phyloP scores from a whole-genome alignment of 108 stramenopile genomes.

The Stephanodiscus minutulus region DNA sequence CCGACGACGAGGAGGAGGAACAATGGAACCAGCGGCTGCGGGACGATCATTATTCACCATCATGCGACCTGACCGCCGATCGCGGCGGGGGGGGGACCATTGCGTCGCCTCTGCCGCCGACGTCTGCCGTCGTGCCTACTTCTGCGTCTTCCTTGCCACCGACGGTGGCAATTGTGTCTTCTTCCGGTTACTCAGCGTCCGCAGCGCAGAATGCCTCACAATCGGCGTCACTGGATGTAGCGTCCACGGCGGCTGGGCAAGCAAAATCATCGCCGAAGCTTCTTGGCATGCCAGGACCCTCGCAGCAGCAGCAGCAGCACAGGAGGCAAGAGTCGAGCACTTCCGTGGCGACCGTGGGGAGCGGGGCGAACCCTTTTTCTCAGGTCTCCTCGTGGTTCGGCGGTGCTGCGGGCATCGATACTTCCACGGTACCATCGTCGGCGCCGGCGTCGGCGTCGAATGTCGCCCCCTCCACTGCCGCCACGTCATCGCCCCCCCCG shows the following conservation, averaged over 20 bases:
- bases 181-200: conserved; percentile 9
- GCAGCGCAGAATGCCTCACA: neutral
- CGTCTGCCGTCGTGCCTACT: too few relatives aligned
- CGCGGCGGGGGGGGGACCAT: too few relatives aligned
- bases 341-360: conserved; percentile 17
- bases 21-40: too few relatives aligned
- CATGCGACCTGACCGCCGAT: too few relatives aligned
- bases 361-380: conserved; percentile 18
- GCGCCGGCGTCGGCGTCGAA: conserved; percentile 1
- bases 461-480: conserved; percentile 4
- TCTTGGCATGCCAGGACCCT: conserved; percentile 25
- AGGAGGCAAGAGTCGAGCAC: conserved; percentile 18
- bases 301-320: conserved; percentile 23
- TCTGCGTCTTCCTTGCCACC: neutral
- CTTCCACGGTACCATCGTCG: conserved; percentile 10
- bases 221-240: neutral
- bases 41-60: too few relatives aligned
- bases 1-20: too few relatives aligned
- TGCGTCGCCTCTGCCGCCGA: too few relatives aligned
- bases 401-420: neutral
- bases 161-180: conserved; percentile 14
- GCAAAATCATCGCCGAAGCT: conserved; percentile 37
- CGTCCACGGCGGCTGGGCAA: conserved; percentile 24
- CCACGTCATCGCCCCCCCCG: conserved; percentile 1
- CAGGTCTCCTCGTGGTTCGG: conserved; percentile 21